These are phyloP conservation scores for Acanthamoeba divionensis DNA, from an alignment of 208 protist genomes.

Conservation along the genomic window DNA sequence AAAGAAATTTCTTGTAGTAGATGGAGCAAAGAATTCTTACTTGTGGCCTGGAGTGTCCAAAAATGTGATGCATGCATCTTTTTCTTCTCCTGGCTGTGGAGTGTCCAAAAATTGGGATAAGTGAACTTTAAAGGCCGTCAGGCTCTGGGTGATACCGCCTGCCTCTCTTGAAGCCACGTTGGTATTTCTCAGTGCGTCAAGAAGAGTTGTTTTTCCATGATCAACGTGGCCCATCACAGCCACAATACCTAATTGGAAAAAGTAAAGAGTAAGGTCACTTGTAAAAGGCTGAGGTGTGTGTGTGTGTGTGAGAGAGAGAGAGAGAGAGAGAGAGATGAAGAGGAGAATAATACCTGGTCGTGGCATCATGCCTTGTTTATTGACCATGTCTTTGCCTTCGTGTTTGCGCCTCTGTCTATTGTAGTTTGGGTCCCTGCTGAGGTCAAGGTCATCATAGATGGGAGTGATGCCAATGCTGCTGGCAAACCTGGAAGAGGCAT, in stretches of 20 bases:
- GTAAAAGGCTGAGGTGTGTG: not conserved
- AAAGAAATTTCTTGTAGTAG: not conserved
- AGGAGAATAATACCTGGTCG: not conserved
- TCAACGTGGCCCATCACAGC: conserved; percentile 96
- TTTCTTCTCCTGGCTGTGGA: not conserved
- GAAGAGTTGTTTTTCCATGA: conserved; percentile 96
- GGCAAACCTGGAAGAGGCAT: conserved; percentile 3
- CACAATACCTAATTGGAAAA: not conserved
- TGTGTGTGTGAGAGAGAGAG: not conserved
- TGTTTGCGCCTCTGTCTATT: not conserved
- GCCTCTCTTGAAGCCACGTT: conserved; percentile 92
- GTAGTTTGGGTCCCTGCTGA: not conserved
- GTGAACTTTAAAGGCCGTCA: conserved; percentile 86
- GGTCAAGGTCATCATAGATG: conserved; percentile 35
- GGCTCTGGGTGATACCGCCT: conserved; percentile 97
- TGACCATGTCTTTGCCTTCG: not conserved
- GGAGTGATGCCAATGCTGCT: conserved; percentile 31
- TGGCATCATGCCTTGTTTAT: not conserved
- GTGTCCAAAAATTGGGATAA: not conserved
- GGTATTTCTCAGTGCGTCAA: conserved; percentile 92
- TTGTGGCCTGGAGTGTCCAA: conserved; percentile 97
- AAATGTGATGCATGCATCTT: conserved; percentile 86
- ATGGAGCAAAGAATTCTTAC: not conserved
- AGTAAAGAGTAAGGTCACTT: not conserved
- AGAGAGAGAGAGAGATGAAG: not conserved